phyloP scores from a whole-genome alignment of 1,284 basidiomycete species.

The Melampsora larici-populina region DNA sequence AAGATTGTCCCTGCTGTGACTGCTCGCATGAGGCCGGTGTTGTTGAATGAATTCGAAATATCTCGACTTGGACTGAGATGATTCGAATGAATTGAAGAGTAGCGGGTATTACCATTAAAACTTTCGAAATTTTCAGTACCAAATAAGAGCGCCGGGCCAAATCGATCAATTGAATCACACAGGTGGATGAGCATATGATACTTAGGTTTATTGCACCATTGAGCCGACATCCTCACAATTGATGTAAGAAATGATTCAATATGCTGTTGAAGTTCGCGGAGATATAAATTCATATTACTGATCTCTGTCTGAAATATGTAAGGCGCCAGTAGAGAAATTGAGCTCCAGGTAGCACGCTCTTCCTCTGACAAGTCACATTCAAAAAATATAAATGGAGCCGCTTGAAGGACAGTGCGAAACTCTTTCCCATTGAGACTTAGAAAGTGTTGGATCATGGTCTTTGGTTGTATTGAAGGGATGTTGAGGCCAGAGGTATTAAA shows the following conservation, averaged over 20 bases:
- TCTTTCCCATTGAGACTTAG: conserved; percentile 54
- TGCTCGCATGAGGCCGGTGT: conserved; percentile 1
- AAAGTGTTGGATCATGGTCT: too few species aligned
- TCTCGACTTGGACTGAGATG: neutral
- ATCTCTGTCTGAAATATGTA: too few species aligned
- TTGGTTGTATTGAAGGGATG: conserved; percentile 46
- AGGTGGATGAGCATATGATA: conserved; percentile 19
- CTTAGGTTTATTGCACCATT: too few species aligned
- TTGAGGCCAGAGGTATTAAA: conserved; percentile 50
- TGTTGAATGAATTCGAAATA: conserved; percentile 6
- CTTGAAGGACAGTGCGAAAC: conserved; percentile 55
- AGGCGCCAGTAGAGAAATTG: conserved; percentile 53
- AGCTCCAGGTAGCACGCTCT: conserved; percentile 50
- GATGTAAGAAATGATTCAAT: neutral
- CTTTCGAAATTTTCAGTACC: conserved; percentile 31
- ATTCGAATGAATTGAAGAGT: conserved; percentile 10
- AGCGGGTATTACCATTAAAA: neutral
- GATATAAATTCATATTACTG: conserved; percentile 51
- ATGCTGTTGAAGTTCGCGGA: conserved; percentile 47
- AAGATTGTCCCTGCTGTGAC: conserved; percentile 53
- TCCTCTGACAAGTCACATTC: conserved; percentile 48
- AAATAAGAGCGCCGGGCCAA: conserved; percentile 15
- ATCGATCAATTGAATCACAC: neutral
- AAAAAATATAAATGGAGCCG: conserved; percentile 55
- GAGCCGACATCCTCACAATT: neutral